Evolutionary conservation across 2,329 filamentous ascomycete species (phyloP).

Genomic region (Neurospora sp.): DNA sequence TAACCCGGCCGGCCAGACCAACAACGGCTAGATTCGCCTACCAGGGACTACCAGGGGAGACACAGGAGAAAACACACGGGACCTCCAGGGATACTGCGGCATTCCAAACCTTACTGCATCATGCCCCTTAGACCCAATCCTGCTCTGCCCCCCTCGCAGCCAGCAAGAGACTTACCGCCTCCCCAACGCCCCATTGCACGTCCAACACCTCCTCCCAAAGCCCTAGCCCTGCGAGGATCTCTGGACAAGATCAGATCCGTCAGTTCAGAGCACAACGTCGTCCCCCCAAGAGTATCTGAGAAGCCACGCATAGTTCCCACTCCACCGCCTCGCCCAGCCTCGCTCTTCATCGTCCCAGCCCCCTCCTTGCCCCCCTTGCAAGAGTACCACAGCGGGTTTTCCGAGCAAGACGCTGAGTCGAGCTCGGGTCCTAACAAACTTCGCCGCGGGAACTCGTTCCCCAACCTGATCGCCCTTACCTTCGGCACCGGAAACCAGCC

Average conservation of each 20-base stretch:
- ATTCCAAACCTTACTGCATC: slow-evolving; percentile 28
- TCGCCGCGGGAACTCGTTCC: slow-evolving; percentile 27
- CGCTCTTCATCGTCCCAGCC: slow-evolving; percentile 6
- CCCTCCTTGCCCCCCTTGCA: slow-evolving; percentile 20
- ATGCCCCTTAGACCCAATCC: slow-evolving; percentile 26
- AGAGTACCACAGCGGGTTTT: slow-evolving; percentile 25
- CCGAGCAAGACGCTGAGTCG: slow-evolving; percentile 17
- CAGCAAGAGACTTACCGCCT: slow-evolving; percentile 12
- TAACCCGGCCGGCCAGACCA: not conserved
- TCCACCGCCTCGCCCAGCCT: slow-evolving; percentile 1
- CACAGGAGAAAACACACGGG: slow-evolving; percentile 1
- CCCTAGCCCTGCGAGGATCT: slow-evolving; percentile 11
- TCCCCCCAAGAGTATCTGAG: slow-evolving; percentile 14
- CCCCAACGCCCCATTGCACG: slow-evolving; percentile 5
- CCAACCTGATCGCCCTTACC: slow-evolving; percentile 24
- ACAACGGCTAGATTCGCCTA: not conserved
- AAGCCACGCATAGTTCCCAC: slow-evolving; percentile 10
- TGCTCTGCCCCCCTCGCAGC: slow-evolving; percentile 18
- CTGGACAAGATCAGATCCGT: slow-evolving; percentile 5
- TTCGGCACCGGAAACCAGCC: slow-evolving; percentile 20
- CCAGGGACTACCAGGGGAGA: not conserved
- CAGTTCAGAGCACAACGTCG: slow-evolving; percentile 11
- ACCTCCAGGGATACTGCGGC: slow-evolving; percentile 16
- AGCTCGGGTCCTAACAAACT: slow-evolving; percentile 17
- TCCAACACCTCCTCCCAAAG: slow-evolving; percentile 9